These are phyloP conservation scores for Glycyrrhiza uralensis DNA, from an alignment of 306 rosid genomes.

Conservation along the genomic window DNA sequence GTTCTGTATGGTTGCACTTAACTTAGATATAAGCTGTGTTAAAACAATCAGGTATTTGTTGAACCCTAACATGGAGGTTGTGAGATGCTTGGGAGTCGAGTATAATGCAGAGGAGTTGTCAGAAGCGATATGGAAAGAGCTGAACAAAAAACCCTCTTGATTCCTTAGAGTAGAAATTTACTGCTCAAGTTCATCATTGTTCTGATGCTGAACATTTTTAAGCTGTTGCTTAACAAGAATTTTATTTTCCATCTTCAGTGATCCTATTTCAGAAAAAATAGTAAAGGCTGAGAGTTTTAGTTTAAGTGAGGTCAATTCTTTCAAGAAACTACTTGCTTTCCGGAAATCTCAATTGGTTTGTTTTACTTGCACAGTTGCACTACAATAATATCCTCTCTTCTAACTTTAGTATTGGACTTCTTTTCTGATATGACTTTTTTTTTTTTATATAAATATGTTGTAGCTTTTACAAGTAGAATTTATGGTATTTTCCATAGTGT, in stretches of 20 bases:
- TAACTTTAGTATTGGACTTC: not conserved
- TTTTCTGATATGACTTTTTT: not conserved
- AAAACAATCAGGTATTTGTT: constrained; percentile 71
- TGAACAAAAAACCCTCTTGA: constrained; percentile 40
- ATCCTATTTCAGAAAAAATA: not conserved
- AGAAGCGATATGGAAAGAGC: constrained; percentile 52
- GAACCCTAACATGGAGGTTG: constrained; percentile 80
- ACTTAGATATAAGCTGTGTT: constrained; percentile 13
- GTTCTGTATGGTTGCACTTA: constrained; percentile 6
- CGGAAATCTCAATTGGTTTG: not conserved
- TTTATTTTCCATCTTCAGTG: not conserved
- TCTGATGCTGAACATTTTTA: not conserved
- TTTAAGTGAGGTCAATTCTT: not conserved
- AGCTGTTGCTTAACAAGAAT: not conserved
- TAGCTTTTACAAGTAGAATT: not conserved
- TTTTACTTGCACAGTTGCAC: not conserved
- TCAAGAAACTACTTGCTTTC: not conserved
- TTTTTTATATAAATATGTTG: not conserved
- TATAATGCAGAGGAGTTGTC: constrained; percentile 69
- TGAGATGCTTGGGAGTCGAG: constrained; percentile 80
- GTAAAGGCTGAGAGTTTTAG: not conserved
- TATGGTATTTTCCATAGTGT: no score
- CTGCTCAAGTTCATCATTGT: not conserved
- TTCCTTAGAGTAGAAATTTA: constrained; percentile 14
- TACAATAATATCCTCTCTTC: not conserved